Percentiles rank a stretch among this genome's conserved stretches.
Conservation (phyloP, 2,329 filamentous ascomycete species). For the Sporothrix variecibatus region DNA sequence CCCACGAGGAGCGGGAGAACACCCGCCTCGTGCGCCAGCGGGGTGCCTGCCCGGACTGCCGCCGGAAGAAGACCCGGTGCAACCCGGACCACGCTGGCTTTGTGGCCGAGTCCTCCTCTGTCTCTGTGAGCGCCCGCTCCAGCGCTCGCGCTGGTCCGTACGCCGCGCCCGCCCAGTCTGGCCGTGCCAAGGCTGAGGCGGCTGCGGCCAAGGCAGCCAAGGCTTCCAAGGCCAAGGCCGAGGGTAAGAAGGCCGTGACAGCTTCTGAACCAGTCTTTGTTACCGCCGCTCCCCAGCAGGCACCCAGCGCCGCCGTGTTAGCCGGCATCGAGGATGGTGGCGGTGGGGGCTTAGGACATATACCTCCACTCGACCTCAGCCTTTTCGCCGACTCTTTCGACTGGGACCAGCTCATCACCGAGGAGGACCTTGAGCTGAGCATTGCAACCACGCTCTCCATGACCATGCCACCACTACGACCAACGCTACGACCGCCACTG, state of each 20-base stretch:
- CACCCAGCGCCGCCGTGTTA: neutral
- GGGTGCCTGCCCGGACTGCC: conserved; percentile 66
- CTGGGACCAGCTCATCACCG: conserved; percentile 25
- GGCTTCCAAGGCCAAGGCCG: conserved; percentile 24
- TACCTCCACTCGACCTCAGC: neutral
- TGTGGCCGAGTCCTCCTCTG: neutral
- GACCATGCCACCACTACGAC: neutral
- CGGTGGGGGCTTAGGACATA: neutral
- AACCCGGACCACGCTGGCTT: conserved; percentile 56
- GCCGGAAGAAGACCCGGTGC: conserved; percentile 64
- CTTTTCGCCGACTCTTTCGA: conserved; percentile 26
- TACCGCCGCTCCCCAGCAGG: neutral
- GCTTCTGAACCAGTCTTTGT: conserved; percentile 19
- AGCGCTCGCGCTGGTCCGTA: conserved; percentile 27
- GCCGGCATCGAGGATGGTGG: conserved; percentile 20
- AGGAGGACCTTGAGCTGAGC: conserved; percentile 25
- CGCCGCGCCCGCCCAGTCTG: conserved; percentile 16
- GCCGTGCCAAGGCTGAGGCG: conserved; percentile 26
- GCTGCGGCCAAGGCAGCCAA: conserved; percentile 22
- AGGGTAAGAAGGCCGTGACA: conserved; percentile 26
- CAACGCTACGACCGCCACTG: neutral
- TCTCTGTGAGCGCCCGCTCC: neutral
- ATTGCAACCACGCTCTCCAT: conserved; percentile 21
- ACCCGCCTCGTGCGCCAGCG: conserved; percentile 67
- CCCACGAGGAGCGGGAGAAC: conserved; percentile 68